Base-by-base conservation (phyloP, 2,329 filamentous ascomycete species). In the Trichophyton simii region DNA sequence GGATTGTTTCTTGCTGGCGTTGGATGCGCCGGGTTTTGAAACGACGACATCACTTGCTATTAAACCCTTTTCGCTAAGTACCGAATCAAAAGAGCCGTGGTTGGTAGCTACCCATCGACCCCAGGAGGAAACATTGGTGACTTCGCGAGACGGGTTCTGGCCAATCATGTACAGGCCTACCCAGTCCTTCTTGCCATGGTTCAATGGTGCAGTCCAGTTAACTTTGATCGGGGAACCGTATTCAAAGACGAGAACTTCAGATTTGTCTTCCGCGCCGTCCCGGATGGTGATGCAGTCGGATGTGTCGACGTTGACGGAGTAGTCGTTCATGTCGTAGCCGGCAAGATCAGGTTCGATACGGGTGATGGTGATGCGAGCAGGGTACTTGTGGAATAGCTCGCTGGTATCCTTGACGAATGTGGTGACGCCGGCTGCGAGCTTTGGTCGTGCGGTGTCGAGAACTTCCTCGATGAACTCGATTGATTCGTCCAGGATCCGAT, bases 131-230 rank as follows among this genome's bases (percentile, higher is more conserved):
- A 96, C 84, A 59, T 89, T 86, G 1, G 94, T 96, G 13, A 87
- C 78, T 44, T 96, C 89, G 46, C 92, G 84, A 6, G 89, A 94
- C 5, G 85, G 83, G 70, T 96, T 99, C 74, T 97, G 92, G 2
- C 90, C 91, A 2, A 99, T 90, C 83, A 91, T 91, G 78, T 97
- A 99, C 4, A 99, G 80, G 3, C 92, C 92, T 60, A 99, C 86
- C 94, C 94, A 99, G 73, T 99, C 94, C 68, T 87, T 88, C 72
- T 88, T 91, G 76, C 86, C 87, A 75, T 97, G 94, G 66, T 91
- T 89, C 42, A 85, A 80, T 0, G 94, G 92, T 0, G 92, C 94
- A 31, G 84, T 88, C 94, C 94, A 99, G 67, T 84, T 88, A 65
- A 97, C 89, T 66, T 83, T 87, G 72, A 99, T 89, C 0, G 94